A percentile compares a stretch with the other conserved stretches of the same genome.
phyloP scores from a whole-genome alignment of 148 eudicot species.

The Chenopodium suecicum region DNA sequence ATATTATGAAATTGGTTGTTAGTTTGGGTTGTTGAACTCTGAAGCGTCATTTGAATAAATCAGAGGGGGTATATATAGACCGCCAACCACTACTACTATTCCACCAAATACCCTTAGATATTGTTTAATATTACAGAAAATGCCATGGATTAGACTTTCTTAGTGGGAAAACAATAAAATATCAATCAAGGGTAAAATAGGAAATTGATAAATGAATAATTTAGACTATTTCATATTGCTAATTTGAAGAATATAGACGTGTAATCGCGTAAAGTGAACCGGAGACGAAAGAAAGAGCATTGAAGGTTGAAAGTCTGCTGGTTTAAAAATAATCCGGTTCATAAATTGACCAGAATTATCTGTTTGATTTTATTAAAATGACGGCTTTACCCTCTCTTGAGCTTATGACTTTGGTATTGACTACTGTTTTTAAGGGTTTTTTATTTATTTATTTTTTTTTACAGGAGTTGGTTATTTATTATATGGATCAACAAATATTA shows the following conservation, averaged over 20 bases:
- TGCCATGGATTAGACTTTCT: background rate
- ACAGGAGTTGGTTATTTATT: no score
- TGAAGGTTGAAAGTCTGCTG: conserved; percentile 8
- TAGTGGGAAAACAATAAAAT: background rate
- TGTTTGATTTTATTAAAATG: background rate
- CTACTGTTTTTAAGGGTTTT: background rate
- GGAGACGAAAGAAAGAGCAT: background rate
- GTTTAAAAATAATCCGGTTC: conserved; percentile 12
- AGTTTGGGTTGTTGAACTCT: conserved; percentile 1
- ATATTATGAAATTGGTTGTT: background rate
- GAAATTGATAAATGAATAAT: background rate
- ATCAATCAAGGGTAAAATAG: conserved; percentile 8
- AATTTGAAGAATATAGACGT: conserved; percentile 20
- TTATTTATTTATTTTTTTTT: no score
- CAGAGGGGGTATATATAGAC: conserved; percentile 17
- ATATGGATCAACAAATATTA: background rate
- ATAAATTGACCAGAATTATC: conserved; percentile 12
- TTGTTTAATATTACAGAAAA: background rate
- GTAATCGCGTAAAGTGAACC: conserved; percentile 27
- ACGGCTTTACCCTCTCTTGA: background rate
- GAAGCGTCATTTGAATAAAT: conserved; percentile 11
- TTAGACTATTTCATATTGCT: conserved; percentile 6
- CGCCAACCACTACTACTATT: background rate
- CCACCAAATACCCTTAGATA: background rate
- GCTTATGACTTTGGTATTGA: background rate